Conservation (phyloP, 352 stramenopile species). For the Halophytophthora polymorphica region DNA sequence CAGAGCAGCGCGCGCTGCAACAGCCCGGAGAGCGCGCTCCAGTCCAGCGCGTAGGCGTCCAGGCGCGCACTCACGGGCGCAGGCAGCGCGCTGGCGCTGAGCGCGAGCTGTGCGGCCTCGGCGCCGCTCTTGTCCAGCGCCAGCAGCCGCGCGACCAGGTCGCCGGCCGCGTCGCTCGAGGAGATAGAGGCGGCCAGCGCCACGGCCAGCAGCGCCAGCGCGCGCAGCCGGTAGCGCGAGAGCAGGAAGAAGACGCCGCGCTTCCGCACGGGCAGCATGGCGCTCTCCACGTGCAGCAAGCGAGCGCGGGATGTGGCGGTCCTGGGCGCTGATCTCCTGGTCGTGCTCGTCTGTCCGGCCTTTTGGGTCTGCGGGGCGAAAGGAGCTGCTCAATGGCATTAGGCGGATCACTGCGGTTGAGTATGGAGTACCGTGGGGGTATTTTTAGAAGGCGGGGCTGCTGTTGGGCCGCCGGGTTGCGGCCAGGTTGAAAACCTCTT, state of each 20-base stretch:
- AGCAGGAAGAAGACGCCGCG: constrained; percentile 27
- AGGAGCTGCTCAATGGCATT: too few relatives aligned
- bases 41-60: constrained; percentile 26
- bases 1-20: constrained; percentile 71
- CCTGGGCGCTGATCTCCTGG: too few relatives aligned
- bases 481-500: too few relatives aligned
- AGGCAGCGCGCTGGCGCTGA: constrained; percentile 36
- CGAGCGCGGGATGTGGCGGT: too few relatives aligned
- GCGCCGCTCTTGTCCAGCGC: constrained; percentile 25
- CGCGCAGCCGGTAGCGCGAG: constrained; percentile 15
- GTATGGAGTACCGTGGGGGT: too few relatives aligned
- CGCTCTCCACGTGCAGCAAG: neutral
- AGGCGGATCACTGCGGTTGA: too few relatives aligned
- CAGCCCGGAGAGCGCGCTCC: constrained; percentile 45
- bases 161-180: constrained; percentile 25
- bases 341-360: too few relatives aligned
- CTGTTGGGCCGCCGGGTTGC: too few relatives aligned
- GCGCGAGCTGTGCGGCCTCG: constrained; percentile 22
- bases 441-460: too few relatives aligned
- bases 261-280: constrained; percentile 27
- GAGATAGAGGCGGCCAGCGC: constrained; percentile 13
- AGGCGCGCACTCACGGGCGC: constrained; percentile 25
- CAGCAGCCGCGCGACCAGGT: constrained; percentile 61
- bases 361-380: too few relatives aligned
- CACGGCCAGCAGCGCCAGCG: neutral